Percentiles rank a stretch among this genome's conserved stretches.
These are phyloP conservation scores for Paragyromitra xinjiangensis DNA, from an alignment of 495 filamentous ascomycete species.

Conservation along the genomic window DNA sequence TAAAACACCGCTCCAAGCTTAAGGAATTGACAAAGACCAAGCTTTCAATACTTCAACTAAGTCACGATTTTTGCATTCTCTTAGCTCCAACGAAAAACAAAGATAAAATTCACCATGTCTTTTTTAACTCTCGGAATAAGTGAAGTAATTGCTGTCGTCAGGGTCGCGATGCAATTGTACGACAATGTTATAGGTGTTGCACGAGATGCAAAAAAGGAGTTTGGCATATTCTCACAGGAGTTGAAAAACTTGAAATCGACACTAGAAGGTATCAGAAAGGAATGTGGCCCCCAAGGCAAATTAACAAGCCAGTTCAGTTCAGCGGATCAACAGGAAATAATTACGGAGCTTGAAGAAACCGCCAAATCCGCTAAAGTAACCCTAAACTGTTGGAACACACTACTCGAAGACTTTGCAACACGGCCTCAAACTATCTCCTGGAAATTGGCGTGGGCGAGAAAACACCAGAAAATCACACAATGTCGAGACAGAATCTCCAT, in stretches of 20 bases:
- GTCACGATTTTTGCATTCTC: background rate
- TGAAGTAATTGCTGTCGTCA: slow-evolving; percentile 16
- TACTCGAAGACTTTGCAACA: slow-evolving; percentile 12
- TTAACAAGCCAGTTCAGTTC: slow-evolving; percentile 10
- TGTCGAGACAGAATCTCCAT: slow-evolving; percentile 22
- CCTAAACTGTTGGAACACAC: slow-evolving; percentile 10
- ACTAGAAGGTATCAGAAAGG: slow-evolving; percentile 24
- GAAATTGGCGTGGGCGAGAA: slow-evolving; percentile 21
- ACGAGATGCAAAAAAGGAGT: slow-evolving; percentile 19
- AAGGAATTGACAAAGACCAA: background rate
- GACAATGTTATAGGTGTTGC: background rate
- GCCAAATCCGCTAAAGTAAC: slow-evolving; percentile 15
- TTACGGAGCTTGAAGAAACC: slow-evolving; percentile 9
- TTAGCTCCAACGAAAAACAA: background rate
- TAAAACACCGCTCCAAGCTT: background rate
- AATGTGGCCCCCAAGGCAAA: slow-evolving; percentile 14
- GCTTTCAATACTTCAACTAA: background rate
- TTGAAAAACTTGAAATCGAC: slow-evolving; percentile 22
- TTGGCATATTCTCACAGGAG: slow-evolving; percentile 18
- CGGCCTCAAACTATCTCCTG: slow-evolving; percentile 13
- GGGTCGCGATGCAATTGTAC: slow-evolving; percentile 19
- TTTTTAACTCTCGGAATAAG: background rate
- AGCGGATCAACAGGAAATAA: background rate
- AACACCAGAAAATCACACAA: slow-evolving; percentile 19
- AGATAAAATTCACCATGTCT: background rate